Conservation (phyloP, 495 filamentous ascomycete genomes). For the Usnea hakonensis region DNA sequence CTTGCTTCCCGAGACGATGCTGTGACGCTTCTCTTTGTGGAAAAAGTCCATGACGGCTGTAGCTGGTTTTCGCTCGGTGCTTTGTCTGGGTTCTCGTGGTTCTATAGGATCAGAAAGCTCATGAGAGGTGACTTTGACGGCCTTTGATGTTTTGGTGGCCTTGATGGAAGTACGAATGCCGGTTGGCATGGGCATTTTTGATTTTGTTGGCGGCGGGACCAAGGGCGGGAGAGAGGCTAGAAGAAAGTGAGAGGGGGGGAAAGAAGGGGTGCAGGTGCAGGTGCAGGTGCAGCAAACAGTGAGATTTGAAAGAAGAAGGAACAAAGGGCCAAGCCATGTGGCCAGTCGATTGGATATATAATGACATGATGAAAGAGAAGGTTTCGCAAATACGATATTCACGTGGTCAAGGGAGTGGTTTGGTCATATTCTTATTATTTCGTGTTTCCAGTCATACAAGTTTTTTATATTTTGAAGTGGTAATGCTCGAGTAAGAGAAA, state of each 20-base stretch:
- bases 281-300: not conserved
- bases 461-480: not conserved
- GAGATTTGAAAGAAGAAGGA: not conserved
- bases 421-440: not conserved
- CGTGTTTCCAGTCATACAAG: not conserved
- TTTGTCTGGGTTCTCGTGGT: constrained; percentile 1
- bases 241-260: not conserved
- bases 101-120: constrained; percentile 24
- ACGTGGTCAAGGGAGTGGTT: constrained; percentile 35
- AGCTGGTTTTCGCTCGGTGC: constrained; percentile 10
- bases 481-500: too few relatives aligned
- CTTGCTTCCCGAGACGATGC: constrained; percentile 8
- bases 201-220: constrained; percentile 8
- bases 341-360: not conserved
- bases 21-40: constrained; percentile 18
- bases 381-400: not conserved
- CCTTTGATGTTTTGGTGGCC: constrained; percentile 10
- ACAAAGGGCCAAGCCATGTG: not conserved
- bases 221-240: not conserved
- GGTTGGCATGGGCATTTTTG: constrained; percentile 18
- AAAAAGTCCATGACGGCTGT: constrained; percentile 18
- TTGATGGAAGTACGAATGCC: constrained; percentile 13
- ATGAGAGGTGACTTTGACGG: constrained; percentile 33
- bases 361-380: constrained; percentile 4
- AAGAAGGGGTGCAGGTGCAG: not conserved